Percentiles rank a stretch among this genome's conserved stretches.
Evolutionary conservation across 768 basidiomycete genomes (phyloP).

Genomic region (Serendipita sp.): DNA sequence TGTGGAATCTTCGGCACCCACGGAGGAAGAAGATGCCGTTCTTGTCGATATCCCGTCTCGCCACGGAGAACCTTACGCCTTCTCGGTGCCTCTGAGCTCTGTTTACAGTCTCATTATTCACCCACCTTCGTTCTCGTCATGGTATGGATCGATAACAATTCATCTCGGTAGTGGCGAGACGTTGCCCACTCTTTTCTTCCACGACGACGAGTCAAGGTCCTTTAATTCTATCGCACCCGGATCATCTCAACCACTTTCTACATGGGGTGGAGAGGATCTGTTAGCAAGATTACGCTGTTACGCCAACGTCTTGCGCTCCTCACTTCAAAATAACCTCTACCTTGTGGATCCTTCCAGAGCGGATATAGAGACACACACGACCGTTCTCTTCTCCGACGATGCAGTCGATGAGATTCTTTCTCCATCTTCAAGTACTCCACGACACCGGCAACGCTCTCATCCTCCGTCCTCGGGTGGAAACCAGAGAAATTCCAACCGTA

Average conservation of each 20-base stretch:
- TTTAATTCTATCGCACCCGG: constrained; percentile 34
- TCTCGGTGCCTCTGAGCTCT: constrained; percentile 80
- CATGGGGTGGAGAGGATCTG: constrained; percentile 82
- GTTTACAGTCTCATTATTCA: constrained; percentile 81
- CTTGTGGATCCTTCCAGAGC: constrained; percentile 81
- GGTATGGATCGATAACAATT: constrained; percentile 79
- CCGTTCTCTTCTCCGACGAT: constrained; percentile 66
- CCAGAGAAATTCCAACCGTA: constrained; percentile 28
- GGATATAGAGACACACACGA: constrained; percentile 88
- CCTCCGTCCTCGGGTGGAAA: constrained; percentile 32
- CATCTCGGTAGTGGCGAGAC: constrained; percentile 78
- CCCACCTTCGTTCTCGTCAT: constrained; percentile 68
- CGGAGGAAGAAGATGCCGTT: constrained; percentile 45
- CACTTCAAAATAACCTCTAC: constrained; percentile 70
- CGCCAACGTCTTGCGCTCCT: constrained; percentile 69
- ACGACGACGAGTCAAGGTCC: constrained; percentile 89
- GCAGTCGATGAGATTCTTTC: constrained; percentile 78
- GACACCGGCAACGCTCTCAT: constrained; percentile 50
- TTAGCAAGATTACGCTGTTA: constrained; percentile 60
- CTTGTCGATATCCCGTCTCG: constrained; percentile 72
- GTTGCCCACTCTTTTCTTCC: constrained; percentile 82
- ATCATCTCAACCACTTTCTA: constrained; percentile 27
- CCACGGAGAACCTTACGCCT: constrained; percentile 80
- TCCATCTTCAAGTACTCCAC: constrained; percentile 63
- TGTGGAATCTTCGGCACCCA: constrained; percentile 31